phyloP scores from a whole-genome alignment of 192 early-diverging fungal species.

The Linnemannia hyalina region DNA sequence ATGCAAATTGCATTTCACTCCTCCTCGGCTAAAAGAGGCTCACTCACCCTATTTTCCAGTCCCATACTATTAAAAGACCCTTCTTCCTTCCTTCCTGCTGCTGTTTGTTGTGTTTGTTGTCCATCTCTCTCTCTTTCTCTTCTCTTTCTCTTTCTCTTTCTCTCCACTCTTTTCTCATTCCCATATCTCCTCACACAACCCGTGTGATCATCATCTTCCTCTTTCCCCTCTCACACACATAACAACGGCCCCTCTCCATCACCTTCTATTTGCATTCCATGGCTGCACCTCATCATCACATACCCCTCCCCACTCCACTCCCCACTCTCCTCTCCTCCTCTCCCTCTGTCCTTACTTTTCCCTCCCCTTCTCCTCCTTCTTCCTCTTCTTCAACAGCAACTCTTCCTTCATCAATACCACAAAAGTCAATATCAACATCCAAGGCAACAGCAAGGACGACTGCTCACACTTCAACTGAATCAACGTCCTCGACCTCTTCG shows the following conservation, averaged over 20 bases:
- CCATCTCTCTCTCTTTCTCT: background rate
- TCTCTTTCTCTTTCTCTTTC: background rate
- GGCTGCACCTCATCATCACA: no score
- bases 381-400: background rate
- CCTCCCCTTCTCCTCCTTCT: no score
- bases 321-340: background rate
- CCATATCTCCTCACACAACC: background rate
- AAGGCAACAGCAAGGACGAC: background rate
- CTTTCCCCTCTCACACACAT: background rate
- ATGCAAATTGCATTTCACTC: background rate
- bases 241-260: no score
- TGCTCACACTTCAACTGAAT: background rate
- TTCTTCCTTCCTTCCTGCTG: no score
- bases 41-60: background rate
- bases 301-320: conserved; percentile 2
- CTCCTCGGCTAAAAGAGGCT: background rate
- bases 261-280: no score
- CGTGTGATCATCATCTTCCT: no score
- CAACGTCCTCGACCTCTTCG: background rate
- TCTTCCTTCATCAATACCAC: background rate
- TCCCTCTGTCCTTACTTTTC: conserved; percentile 1
- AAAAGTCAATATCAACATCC: background rate
- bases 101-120: no score
- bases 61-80: background rate
- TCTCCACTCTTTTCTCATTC: background rate